Percentiles rank a stretch among this genome's conserved stretches.
Conservation (phyloP, 192 early-diverging fungal genomes). For the Entomortierella chlamydospora region DNA sequence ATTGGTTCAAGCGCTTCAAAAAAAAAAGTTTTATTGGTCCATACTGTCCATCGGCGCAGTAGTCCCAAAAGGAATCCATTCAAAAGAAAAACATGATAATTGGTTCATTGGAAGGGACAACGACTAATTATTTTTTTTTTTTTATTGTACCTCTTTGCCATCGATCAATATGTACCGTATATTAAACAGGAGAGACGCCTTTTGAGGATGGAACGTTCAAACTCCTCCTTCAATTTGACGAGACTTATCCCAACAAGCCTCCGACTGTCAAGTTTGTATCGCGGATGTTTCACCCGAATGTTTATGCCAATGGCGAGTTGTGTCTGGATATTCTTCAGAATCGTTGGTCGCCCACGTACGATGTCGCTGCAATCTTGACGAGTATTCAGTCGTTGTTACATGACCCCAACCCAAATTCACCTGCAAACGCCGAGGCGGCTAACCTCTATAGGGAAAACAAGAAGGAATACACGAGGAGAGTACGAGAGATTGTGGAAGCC, state of each 20-base stretch:
- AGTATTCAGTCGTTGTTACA: constrained; percentile 96
- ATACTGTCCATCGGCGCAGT: too few species aligned
- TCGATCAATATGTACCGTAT: background rate
- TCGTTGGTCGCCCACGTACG: constrained; percentile 97
- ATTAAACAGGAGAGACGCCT: constrained; percentile 82
- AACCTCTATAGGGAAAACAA: constrained; percentile 91
- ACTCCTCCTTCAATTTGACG: constrained; percentile 93
- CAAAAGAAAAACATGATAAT: too few species aligned
- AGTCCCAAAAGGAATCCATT: too few species aligned
- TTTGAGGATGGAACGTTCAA: constrained; percentile 99
- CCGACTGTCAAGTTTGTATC: constrained; percentile 94
- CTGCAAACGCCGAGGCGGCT: constrained; percentile 97
- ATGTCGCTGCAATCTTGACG: constrained; percentile 93
- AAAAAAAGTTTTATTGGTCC: too few species aligned
- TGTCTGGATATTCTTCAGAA: constrained; percentile 99
- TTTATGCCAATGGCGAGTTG: constrained; percentile 96
- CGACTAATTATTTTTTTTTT: background rate
- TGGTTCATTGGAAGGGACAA: too few species aligned
- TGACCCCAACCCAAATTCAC: constrained; percentile 97
- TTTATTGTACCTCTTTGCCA: background rate
- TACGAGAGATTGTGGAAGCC: constrained; percentile 90
- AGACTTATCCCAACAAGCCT: constrained; percentile 98
- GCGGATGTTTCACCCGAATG: constrained; percentile 99
- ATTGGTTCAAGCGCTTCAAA: too few species aligned
- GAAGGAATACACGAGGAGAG: constrained; percentile 93